phyloP scores from a whole-genome alignment of 2,329 filamentous ascomycete species.

The Xenoacremonium recifei region DNA sequence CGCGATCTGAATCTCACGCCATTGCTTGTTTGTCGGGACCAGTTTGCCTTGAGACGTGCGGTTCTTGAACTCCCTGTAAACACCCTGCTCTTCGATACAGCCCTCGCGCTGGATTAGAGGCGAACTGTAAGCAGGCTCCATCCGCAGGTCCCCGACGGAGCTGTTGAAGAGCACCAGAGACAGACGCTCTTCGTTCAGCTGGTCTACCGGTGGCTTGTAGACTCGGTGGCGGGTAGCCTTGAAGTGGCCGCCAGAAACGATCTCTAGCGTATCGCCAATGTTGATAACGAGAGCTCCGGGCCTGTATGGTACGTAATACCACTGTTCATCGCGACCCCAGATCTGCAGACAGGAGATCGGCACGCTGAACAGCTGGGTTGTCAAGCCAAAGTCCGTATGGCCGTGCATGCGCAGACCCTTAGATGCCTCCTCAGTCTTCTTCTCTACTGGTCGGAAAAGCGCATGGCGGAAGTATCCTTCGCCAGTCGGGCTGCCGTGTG shows the following conservation, averaged over 20 bases:
- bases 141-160: slow-evolving; percentile 41
- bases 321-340: slow-evolving; percentile 18
- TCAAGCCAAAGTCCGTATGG: slow-evolving; percentile 17
- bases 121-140: slow-evolving; percentile 36
- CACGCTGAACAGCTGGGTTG: slow-evolving; percentile 14
- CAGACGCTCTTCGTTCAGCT: slow-evolving; percentile 35
- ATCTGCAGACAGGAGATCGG: slow-evolving; percentile 20
- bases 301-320: slow-evolving; percentile 20
- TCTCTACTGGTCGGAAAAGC: slow-evolving; percentile 16
- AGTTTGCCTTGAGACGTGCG: slow-evolving; percentile 37
- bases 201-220: slow-evolving; percentile 15
- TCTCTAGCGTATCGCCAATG: slow-evolving; percentile 18
- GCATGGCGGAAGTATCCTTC: slow-evolving; percentile 21
- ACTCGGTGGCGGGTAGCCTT: slow-evolving; percentile 19
- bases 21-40: slow-evolving; percentile 45
- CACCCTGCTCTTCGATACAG: slow-evolving; percentile 41
- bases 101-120: slow-evolving; percentile 36
- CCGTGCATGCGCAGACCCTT: slow-evolving; percentile 20
- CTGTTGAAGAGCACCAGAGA: slow-evolving; percentile 45
- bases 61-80: slow-evolving; percentile 45
- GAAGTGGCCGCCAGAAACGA: slow-evolving; percentile 18
- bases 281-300: slow-evolving; percentile 20
- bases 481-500: slow-evolving; percentile 18
- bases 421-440: slow-evolving; percentile 15
- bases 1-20: slow-evolving; percentile 49